A percentile compares a stretch with the other conserved stretches of the same genome.
These are phyloP conservation scores for Hapsidospora chrysogenum DNA, from an alignment of 495 filamentous ascomycete species.

Conservation along the genomic window DNA sequence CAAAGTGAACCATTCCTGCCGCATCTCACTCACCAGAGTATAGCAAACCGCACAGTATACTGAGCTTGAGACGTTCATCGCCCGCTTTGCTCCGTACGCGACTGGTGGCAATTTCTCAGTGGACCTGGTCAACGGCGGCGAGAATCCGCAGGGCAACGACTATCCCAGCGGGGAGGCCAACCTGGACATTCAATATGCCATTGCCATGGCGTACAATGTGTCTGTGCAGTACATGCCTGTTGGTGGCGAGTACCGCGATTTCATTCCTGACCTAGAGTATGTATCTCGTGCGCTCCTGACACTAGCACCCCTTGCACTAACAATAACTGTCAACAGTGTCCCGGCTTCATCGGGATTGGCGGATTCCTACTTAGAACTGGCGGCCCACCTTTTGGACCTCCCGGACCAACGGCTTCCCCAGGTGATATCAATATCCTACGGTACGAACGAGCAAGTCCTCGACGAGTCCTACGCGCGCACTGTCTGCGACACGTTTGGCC, in stretches of 20 bases:
- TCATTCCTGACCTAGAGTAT: constrained; percentile 8
- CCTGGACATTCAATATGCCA: constrained; percentile 56
- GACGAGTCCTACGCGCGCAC: constrained; percentile 46
- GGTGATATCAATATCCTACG: constrained; percentile 65
- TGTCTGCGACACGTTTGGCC: constrained; percentile 50
- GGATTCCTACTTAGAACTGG: constrained; percentile 64
- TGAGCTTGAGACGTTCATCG: constrained; percentile 36
- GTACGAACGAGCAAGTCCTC: constrained; percentile 65
- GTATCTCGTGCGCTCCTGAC: neutral
- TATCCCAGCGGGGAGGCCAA: constrained; percentile 45
- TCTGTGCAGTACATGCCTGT: constrained; percentile 26
- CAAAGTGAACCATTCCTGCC: too few species aligned
- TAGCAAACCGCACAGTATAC: constrained; percentile 43
- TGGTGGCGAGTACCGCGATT: constrained; percentile 19
- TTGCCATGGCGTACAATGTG: constrained; percentile 24
- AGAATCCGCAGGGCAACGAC: constrained; percentile 21
- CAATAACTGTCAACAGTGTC: constrained; percentile 9
- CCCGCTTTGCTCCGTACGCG: constrained; percentile 27
- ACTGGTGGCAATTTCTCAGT: constrained; percentile 43
- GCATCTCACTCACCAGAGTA: too few species aligned
- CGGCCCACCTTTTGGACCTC: constrained; percentile 32
- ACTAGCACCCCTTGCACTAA: constrained; percentile 37
- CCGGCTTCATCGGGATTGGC: neutral
- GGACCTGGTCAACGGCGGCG: constrained; percentile 39
- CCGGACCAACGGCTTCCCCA: constrained; percentile 41